These are phyloP conservation scores for Microstroma glucosiphilum DNA, from an alignment of 1,284 basidiomycete genomes.

Conservation along the genomic window DNA sequence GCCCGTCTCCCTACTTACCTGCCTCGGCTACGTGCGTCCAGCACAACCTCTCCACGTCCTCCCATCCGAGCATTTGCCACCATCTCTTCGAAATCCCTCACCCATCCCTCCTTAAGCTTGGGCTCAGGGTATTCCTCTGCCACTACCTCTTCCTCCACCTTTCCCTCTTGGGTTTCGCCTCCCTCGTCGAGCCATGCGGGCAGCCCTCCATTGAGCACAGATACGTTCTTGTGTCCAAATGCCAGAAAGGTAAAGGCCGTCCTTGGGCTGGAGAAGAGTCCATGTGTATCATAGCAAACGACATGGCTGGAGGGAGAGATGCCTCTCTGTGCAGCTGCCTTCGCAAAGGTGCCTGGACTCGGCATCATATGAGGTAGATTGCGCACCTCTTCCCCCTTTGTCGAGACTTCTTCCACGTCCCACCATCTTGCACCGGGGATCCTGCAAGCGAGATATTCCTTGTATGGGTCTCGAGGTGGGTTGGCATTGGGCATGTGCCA, in stretches of 20 bases:
- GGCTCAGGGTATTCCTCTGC: no score
- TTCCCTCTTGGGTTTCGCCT: slow-evolving; percentile 24
- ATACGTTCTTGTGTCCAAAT: slow-evolving; percentile 39
- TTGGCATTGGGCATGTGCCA: slow-evolving; percentile 2
- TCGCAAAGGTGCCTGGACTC: background rate
- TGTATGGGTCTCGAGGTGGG: background rate
- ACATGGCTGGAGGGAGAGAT: background rate
- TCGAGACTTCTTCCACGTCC: slow-evolving; percentile 3
- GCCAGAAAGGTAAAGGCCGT: slow-evolving; percentile 42
- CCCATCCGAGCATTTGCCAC: slow-evolving; percentile 64
- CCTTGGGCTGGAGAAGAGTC: slow-evolving; percentile 52
- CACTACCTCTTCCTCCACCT: background rate
- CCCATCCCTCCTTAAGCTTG: no score
- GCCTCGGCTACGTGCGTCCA: no score
- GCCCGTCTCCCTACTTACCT: no score
- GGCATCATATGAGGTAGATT: slow-evolving; percentile 10
- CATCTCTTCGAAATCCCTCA: slow-evolving; percentile 75
- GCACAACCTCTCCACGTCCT: slow-evolving; percentile 47
- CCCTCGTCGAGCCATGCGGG: slow-evolving; percentile 39
- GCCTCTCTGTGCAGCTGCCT: background rate
- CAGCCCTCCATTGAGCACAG: slow-evolving; percentile 45
- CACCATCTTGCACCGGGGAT: background rate
- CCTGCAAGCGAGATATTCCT: background rate
- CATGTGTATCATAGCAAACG: slow-evolving; percentile 11
- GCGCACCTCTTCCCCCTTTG: background rate